These are phyloP conservation scores for Pholiota molesta DNA, from an alignment of 768 basidiomycete species.

Conservation along the genomic window DNA sequence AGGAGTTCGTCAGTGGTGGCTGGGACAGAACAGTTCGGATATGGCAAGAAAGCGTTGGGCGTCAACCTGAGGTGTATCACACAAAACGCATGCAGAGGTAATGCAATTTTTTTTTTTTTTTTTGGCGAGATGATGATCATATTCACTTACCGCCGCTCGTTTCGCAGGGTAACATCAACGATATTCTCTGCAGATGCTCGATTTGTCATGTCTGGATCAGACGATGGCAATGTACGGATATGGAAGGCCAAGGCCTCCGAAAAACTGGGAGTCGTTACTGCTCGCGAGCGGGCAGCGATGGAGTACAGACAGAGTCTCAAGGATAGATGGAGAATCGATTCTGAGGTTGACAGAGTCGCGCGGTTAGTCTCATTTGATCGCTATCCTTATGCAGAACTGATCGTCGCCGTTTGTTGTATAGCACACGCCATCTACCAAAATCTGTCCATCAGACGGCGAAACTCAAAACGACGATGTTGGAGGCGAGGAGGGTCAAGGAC, in stretches of 20 bases:
- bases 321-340: slow-evolving; percentile 87
- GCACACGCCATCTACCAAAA: slow-evolving; percentile 84
- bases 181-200: slow-evolving; percentile 89
- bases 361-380: slow-evolving; percentile 52
- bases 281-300: slow-evolving; percentile 86
- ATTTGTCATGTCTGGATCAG: slow-evolving; percentile 89
- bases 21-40: slow-evolving; percentile 95
- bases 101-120: slow-evolving; percentile 18
- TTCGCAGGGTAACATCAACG: slow-evolving; percentile 79
- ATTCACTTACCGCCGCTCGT: neutral
- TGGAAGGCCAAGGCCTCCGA: slow-evolving; percentile 96
- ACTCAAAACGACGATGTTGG: slow-evolving; percentile 93
- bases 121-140: neutral
- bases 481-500: slow-evolving; percentile 87
- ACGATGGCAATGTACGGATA: slow-evolving; percentile 92
- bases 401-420: slow-evolving; percentile 27
- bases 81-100: slow-evolving; percentile 99
- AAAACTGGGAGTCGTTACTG: slow-evolving; percentile 88
- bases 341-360: slow-evolving; percentile 77
- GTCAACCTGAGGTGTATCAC: slow-evolving; percentile 89
- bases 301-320: slow-evolving; percentile 91
- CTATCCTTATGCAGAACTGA: slow-evolving; percentile 8
- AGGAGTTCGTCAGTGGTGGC: slow-evolving; percentile 94
- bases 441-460: slow-evolving; percentile 86
- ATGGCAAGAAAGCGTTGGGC: slow-evolving; percentile 88